phyloP scores from a whole-genome alignment of 352 stramenopile genomes.

The Globisporangium alternatum region DNA sequence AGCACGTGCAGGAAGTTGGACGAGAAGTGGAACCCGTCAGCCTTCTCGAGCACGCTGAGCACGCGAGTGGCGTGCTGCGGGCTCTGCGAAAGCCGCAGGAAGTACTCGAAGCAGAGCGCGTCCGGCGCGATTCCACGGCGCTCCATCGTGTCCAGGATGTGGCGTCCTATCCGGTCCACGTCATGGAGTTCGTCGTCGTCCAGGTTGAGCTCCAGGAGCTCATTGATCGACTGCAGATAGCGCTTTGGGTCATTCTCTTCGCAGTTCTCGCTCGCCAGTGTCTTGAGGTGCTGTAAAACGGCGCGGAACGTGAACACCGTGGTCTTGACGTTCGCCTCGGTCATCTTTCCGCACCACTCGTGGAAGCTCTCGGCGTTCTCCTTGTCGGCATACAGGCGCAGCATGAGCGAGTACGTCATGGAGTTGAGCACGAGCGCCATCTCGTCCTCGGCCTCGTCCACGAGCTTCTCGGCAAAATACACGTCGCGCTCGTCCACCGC shows the following conservation, averaged over 20 bases:
- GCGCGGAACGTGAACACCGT: constrained; percentile 57
- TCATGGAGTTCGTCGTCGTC: constrained; percentile 12
- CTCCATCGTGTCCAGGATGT: constrained; percentile 38
- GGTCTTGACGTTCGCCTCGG: constrained; percentile 30
- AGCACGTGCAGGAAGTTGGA: constrained; percentile 51
- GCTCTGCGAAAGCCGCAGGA: constrained; percentile 37
- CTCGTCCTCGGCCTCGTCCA: constrained; percentile 33
- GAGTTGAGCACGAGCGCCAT: constrained; percentile 49
- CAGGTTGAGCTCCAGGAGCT: constrained; percentile 25
- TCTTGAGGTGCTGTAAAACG: constrained; percentile 43
- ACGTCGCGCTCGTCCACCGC: constrained; percentile 50
- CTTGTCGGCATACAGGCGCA: constrained; percentile 50
- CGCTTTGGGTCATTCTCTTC: constrained; percentile 9
- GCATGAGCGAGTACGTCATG: constrained; percentile 76
- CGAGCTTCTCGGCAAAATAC: constrained; percentile 50
- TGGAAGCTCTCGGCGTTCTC: constrained; percentile 48
- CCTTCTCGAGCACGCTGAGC: constrained; percentile 37
- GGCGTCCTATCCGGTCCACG: constrained; percentile 21
- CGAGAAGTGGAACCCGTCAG: constrained; percentile 27
- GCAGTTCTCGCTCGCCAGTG: constrained; percentile 19
- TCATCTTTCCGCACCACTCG: constrained; percentile 49
- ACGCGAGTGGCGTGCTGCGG: constrained; percentile 29
- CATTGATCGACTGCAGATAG: constrained; percentile 28
- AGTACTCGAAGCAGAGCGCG: constrained; percentile 42
- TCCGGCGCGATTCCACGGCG: constrained; percentile 27